Base-by-base conservation (phyloP, 1,139 yeast species). In the Saccharomyces pastorianus region DNA sequence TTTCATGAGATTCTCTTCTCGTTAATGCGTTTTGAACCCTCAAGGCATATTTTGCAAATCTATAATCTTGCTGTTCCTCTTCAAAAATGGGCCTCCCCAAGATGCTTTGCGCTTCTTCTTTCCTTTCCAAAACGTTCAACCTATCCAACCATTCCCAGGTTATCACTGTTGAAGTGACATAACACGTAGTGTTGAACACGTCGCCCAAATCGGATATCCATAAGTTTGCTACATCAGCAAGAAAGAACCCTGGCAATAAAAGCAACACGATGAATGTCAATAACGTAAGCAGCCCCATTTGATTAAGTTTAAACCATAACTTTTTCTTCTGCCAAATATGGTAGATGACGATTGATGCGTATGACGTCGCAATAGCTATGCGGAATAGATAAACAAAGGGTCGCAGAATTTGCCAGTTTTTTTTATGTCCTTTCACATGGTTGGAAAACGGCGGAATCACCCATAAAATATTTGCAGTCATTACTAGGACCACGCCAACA, bases 121-220 rank as follows among this genome's bases (percentile, higher is more conserved):
- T 76, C 60, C 80, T 80, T 72, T 84, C 85, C 29, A 84, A 71
- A 13, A 77, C 72, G 56, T 80, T 79, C 52, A 85, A 78, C 58
- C 88, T 77, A 64, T 87, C 89, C 58, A 88, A 80, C 95, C 96
- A 88, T 69, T 85, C 95, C 95, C 96, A 88, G 0, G 88, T 89
- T 20, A 86, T 77, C 5, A 87, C 86, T 48, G 87, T 87, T 52
- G 88, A 79, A 29, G 85, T 76, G n/a, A 86, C 83, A 65, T 84
- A 86, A 6, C 85, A 78, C 0, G 85, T 84, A 42, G 88, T 82
- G 47, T 85, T 83, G 64, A 86, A 84, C 48, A 87, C 74, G 61
- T 86, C 91, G 13, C 90, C 82, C 62, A 88, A 76, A 58, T 84
- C 85, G 58, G 80, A 81, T 13, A 86, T 81, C 81, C 88, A 85